These are phyloP conservation scores for Volvox reticuliferus DNA, from an alignment of 139 green algal species.

Conservation along the genomic window DNA sequence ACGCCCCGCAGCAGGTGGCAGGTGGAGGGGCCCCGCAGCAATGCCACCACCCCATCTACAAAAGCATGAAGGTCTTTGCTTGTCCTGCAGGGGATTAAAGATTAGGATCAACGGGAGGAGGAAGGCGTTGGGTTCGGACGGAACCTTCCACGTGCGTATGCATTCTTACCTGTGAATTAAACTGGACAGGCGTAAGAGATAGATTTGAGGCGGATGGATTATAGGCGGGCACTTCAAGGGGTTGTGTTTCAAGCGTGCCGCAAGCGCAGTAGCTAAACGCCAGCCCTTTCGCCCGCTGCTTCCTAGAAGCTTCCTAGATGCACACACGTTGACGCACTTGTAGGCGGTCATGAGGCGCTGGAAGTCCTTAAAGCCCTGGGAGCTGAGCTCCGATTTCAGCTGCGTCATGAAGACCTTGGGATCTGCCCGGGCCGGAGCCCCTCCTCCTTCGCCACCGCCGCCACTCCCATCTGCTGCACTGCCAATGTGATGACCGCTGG, in stretches of 20 bases:
- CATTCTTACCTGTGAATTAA: too few relatives aligned
- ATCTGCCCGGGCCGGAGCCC: background rate
- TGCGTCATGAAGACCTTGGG: slow-evolving; percentile 39
- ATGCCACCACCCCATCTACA: slow-evolving; percentile 62
- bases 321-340: slow-evolving; percentile 31
- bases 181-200: too few relatives aligned
- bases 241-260: too few relatives aligned
- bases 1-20: slow-evolving; percentile 66
- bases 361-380: slow-evolving; percentile 30
- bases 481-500: background rate
- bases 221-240: too few relatives aligned
- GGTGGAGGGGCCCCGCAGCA: slow-evolving; percentile 64
- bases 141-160: too few relatives aligned
- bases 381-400: slow-evolving; percentile 33
- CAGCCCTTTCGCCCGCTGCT: too few relatives aligned
- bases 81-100: slow-evolving; percentile 23
- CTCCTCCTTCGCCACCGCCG: background rate
- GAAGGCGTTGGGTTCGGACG: background rate
- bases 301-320: background rate
- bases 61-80: slow-evolving; percentile 59
- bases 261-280: too few relatives aligned
- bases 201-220: too few relatives aligned
- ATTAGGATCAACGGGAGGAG: background rate
- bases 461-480: background rate
- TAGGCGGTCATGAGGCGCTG: slow-evolving; percentile 43